Conservation (phyloP, 768 basidiomycete species). For the Leccinellum rugosiceps region DNA sequence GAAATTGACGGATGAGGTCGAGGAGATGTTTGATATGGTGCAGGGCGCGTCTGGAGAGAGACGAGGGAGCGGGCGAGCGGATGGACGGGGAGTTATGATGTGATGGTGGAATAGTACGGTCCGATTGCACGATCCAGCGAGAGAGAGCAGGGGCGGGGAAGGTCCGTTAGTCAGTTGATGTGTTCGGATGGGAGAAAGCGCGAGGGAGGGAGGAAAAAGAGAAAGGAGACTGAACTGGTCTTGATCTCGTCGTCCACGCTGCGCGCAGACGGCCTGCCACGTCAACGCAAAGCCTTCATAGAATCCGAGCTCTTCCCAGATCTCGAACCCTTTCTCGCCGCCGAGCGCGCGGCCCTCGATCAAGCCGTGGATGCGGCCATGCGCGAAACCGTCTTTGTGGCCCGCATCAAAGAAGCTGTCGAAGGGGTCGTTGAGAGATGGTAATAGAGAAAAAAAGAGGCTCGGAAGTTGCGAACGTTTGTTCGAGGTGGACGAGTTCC, state of each 20-base stretch:
- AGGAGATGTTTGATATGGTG: slow-evolving; percentile 71
- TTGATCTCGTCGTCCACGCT: slow-evolving; percentile 23
- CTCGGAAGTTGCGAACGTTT: slow-evolving; percentile 42
- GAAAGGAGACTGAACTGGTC: slow-evolving; percentile 7
- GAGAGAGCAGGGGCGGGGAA: neutral
- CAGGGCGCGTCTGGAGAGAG: slow-evolving; percentile 48
- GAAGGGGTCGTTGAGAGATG: neutral
- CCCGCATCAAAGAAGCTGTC: slow-evolving; percentile 78
- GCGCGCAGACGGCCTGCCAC: slow-evolving; percentile 56
- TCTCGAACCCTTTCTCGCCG: slow-evolving; percentile 86
- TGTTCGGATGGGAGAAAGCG: neutral
- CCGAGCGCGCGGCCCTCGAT: slow-evolving; percentile 91
- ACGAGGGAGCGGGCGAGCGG: too few species aligned
- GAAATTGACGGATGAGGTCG: slow-evolving; percentile 71
- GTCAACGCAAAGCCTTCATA: slow-evolving; percentile 81
- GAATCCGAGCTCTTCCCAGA: slow-evolving; percentile 97
- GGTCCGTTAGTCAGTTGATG: neutral
- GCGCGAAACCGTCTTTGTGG: slow-evolving; percentile 71
- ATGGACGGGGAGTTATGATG: too few species aligned
- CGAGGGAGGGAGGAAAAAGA: too few species aligned
- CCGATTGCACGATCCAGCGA: neutral
- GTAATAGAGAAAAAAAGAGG: neutral
- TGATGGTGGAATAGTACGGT: too few species aligned
- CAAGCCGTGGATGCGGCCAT: slow-evolving; percentile 85
- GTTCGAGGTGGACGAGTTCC: slow-evolving; percentile 58